Evolutionary conservation across 2,329 filamentous ascomycete genomes (phyloP).

Genomic region (Monosporascus sp.): DNA sequence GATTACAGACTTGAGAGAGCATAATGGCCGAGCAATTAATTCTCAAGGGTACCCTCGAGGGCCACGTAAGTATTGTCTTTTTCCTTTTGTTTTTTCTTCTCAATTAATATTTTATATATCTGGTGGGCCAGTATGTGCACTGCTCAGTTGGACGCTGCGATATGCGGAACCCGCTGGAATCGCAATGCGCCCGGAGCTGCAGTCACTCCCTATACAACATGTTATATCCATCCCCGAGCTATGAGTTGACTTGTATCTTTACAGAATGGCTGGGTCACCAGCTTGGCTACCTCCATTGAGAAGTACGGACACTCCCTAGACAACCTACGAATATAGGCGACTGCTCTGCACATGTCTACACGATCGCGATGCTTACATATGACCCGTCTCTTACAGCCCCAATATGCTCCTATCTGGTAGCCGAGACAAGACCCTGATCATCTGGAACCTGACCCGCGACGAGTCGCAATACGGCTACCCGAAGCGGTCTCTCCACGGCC

Average conservation of each 20-base stretch:
- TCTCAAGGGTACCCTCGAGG: constrained; percentile 95
- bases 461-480: constrained; percentile 98
- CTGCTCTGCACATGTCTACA: constrained; percentile 7
- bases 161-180: background rate
- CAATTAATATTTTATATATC: background rate
- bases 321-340: constrained; percentile 8
- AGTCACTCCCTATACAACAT: background rate
- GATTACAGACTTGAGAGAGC: constrained; percentile 16
- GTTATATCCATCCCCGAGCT: too few relatives aligned
- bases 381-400: constrained; percentile 52
- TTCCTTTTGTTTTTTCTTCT: background rate
- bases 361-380: constrained; percentile 21
- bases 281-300: constrained; percentile 96
- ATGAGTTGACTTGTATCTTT: constrained; percentile 19
- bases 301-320: constrained; percentile 58
- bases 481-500: constrained; percentile 96
- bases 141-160: background rate
- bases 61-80: constrained; percentile 63
- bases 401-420: constrained; percentile 99
- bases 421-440: constrained; percentile 98
- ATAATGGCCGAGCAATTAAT: constrained; percentile 89
- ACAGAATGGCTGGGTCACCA: constrained; percentile 96
- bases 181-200: background rate
- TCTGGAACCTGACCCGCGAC: constrained; percentile 99
- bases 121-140: background rate